Conservation (phyloP, 306 rosid genomes). For the Cicer judaicum region DNA sequence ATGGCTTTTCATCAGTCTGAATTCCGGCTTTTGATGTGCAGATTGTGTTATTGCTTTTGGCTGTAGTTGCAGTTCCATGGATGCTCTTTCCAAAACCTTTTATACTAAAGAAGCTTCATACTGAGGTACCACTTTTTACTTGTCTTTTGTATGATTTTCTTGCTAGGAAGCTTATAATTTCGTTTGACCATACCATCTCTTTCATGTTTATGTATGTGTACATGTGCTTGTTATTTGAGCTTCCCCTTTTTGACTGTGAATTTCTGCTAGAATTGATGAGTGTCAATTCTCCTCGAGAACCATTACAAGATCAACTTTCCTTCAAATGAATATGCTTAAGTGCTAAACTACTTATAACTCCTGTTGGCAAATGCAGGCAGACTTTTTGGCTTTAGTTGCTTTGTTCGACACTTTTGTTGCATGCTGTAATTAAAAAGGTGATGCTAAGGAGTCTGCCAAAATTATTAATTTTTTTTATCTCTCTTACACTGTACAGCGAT, state of each 20-base stretch:
- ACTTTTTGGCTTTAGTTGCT: constrained; percentile 39
- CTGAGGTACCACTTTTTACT: constrained; percentile 68
- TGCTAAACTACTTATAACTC: constrained; percentile 3
- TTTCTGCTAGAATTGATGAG: constrained; percentile 25
- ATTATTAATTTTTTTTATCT: constrained; percentile 40
- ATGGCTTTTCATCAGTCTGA: constrained; percentile 41
- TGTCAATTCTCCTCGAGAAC: constrained; percentile 33
- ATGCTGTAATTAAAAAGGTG: constrained; percentile 35
- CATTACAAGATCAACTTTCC: constrained; percentile 22
- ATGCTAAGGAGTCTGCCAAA: constrained; percentile 35
- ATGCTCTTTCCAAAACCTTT: constrained; percentile 99
- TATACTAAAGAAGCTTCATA: constrained; percentile 80
- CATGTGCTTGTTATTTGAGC: constrained; percentile 43
- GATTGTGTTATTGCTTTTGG: constrained; percentile 88
- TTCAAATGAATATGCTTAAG: constrained; percentile 29
- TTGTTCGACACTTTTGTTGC: constrained; percentile 29
- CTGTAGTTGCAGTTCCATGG: constrained; percentile 97
- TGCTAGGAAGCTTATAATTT: constrained; percentile 31
- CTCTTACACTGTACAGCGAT: constrained; percentile 68
- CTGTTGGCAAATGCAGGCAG: constrained; percentile 30
- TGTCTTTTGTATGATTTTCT: constrained; percentile 38
- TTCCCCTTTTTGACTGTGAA: constrained; percentile 25
- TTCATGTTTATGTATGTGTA: constrained; percentile 10
- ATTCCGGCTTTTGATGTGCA: constrained; percentile 59
- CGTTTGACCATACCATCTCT: constrained; percentile 23